Conservation (phyloP, 2,329 filamentous ascomycete species). For the Neocucurbitaria cava region DNA sequence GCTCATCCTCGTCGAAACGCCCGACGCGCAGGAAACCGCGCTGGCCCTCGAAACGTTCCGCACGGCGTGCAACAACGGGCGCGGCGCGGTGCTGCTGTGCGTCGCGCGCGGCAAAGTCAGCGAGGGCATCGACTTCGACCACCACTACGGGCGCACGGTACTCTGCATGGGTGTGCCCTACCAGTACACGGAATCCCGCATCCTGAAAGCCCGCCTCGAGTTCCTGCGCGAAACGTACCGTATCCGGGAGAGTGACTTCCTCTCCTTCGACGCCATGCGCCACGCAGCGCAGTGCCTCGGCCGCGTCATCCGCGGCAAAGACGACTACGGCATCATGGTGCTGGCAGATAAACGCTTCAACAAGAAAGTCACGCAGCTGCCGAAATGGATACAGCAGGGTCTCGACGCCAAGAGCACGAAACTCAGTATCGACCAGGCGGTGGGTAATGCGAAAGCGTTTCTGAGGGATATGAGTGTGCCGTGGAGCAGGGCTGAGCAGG, state of each 20-base stretch:
- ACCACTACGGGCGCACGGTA: slow-evolving; percentile 96
- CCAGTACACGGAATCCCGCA: slow-evolving; percentile 97
- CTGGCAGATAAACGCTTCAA: slow-evolving; percentile 92
- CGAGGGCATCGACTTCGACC: slow-evolving; percentile 98
- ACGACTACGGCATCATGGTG: slow-evolving; percentile 99
- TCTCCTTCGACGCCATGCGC: slow-evolving; percentile 99
- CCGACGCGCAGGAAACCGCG: slow-evolving; percentile 95
- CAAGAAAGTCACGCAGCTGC: slow-evolving; percentile 87
- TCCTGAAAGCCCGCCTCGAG: slow-evolving; percentile 92
- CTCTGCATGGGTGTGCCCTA: slow-evolving; percentile 97
- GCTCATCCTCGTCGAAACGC: slow-evolving; percentile 95
- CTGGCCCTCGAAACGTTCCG: slow-evolving; percentile 95
- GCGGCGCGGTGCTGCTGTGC: slow-evolving; percentile 90
- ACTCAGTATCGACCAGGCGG: slow-evolving; percentile 93
- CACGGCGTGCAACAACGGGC: slow-evolving; percentile 95
- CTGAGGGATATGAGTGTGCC: slow-evolving; percentile 90
- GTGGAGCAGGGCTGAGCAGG: slow-evolving; percentile 81
- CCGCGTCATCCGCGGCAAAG: slow-evolving; percentile 92
- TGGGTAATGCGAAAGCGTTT: slow-evolving; percentile 87
- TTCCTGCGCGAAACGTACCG: slow-evolving; percentile 97
- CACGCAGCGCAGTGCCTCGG: slow-evolving; percentile 96
- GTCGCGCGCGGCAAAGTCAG: slow-evolving; percentile 97
- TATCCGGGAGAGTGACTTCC: slow-evolving; percentile 95
- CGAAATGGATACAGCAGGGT: slow-evolving; percentile 95
- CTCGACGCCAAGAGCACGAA: slow-evolving; percentile 86